These are phyloP conservation scores for Monilinia aucupariae DNA, from an alignment of 2,329 filamentous ascomycete species.

Conservation along the genomic window DNA sequence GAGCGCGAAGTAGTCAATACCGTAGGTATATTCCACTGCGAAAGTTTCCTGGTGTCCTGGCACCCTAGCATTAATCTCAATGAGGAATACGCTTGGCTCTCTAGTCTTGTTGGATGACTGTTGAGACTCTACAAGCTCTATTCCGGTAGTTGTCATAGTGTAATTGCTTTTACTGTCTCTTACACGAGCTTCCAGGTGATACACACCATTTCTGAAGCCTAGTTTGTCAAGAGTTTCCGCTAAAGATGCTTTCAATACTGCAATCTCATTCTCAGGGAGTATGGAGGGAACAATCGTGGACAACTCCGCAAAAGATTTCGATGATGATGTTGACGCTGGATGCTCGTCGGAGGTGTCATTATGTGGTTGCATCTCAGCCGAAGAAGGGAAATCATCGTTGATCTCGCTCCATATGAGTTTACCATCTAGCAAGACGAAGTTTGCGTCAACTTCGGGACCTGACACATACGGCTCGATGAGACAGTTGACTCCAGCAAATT, in stretches of 20 bases:
- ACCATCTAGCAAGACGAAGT: constrained; percentile 39
- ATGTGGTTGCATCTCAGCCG: no score
- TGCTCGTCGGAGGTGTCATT: no score
- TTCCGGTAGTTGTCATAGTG: neutral
- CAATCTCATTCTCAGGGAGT: neutral
- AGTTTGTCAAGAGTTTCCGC: neutral
- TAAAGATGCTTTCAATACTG: neutral
- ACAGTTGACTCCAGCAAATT: constrained; percentile 26
- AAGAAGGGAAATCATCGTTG: constrained; percentile 38
- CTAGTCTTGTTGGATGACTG: neutral
- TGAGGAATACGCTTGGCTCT: neutral
- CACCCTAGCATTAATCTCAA: constrained; percentile 2
- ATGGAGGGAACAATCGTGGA: neutral
- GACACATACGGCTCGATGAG: constrained; percentile 40
- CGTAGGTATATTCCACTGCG: neutral
- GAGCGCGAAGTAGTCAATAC: constrained; percentile 6
- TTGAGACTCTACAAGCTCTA: neutral
- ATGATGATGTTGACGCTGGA: constrained; percentile 26
- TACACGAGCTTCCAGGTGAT: constrained; percentile 6
- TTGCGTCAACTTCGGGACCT: constrained; percentile 42
- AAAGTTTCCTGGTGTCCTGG: neutral
- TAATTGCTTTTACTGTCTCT: neutral
- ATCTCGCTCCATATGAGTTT: constrained; percentile 40
- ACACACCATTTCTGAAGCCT: constrained; percentile 9
- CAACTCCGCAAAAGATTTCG: neutral